Evolutionary conservation across 202 grass and related monocot genomes (phyloP).

Genomic region (Brachypodium distachyon): DNA sequence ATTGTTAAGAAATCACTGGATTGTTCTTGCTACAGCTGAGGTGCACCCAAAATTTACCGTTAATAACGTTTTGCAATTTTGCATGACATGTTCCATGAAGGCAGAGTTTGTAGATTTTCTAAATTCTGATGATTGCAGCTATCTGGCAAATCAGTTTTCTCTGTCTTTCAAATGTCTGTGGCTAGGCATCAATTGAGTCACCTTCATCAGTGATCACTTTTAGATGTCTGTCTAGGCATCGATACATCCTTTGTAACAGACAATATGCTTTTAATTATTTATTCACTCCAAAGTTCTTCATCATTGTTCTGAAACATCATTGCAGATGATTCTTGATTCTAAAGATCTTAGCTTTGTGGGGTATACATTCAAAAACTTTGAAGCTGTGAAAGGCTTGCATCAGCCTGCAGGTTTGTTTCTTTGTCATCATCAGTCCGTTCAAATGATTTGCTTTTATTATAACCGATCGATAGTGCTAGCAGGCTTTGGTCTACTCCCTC

Average conservation of each 20-base stretch:
- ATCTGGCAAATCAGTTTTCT: background rate
- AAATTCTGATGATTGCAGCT: background rate
- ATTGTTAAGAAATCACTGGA: background rate
- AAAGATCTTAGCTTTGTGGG: slow-evolving; percentile 75
- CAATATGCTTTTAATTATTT: background rate
- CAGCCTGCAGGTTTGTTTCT: slow-evolving; percentile 42
- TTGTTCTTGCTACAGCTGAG: background rate
- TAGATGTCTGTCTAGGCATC: background rate
- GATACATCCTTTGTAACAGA: background rate
- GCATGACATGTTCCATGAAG: background rate
- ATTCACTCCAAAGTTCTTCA: background rate
- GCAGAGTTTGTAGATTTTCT: background rate
- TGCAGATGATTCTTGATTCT: slow-evolving; percentile 67
- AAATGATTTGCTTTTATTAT: background rate
- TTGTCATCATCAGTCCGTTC: background rate
- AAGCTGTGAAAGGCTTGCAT: slow-evolving; percentile 58
- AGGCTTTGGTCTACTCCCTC: background rate
- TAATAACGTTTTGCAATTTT: slow-evolving; percentile 7
- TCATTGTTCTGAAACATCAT: slow-evolving; percentile 12
- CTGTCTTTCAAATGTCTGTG: background rate
- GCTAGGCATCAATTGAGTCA: background rate
- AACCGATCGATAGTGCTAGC: background rate
- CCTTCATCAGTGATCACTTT: background rate
- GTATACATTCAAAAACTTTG: slow-evolving; percentile 88
- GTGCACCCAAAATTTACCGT: background rate